A percentile compares a stretch with the other conserved stretches of the same genome.
These are phyloP conservation scores for Esteya vermicola DNA, from an alignment of 2,329 filamentous ascomycete species.

Conservation along the genomic window DNA sequence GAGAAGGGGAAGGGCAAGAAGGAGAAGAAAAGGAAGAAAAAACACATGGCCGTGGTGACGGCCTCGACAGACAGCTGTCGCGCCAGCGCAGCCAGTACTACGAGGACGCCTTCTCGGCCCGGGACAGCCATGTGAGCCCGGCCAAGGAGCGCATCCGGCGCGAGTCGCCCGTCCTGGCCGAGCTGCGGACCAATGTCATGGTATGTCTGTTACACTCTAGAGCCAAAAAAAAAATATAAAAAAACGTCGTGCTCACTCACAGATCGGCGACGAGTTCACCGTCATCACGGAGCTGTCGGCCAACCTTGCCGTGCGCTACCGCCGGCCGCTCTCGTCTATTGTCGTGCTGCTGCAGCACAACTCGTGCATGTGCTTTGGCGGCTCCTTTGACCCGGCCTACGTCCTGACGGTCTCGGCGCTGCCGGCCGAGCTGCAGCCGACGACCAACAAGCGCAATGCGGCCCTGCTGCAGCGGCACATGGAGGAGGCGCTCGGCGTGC, in stretches of 20 bases:
- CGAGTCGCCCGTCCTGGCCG: slow-evolving; percentile 46
- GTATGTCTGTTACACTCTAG: too few species aligned
- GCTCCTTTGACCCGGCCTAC: slow-evolving; percentile 67
- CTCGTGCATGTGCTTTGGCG: slow-evolving; percentile 59
- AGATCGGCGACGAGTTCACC: slow-evolving; percentile 63
- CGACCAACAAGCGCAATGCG: slow-evolving; percentile 70
- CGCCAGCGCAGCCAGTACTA: slow-evolving; percentile 28
- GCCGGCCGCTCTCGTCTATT: slow-evolving; percentile 58
- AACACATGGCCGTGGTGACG: too few species aligned
- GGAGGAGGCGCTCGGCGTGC: slow-evolving; percentile 53
- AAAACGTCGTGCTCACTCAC: neutral
- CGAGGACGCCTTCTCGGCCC: slow-evolving; percentile 26
- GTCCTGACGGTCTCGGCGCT: slow-evolving; percentile 60
- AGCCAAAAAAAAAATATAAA: too few species aligned
- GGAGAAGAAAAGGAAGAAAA: too few species aligned
- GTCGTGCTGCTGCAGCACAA: slow-evolving; percentile 65
- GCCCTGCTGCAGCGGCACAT: slow-evolving; percentile 65
- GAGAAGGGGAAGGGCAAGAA: too few species aligned
- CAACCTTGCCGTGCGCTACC: slow-evolving; percentile 60
- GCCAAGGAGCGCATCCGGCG: slow-evolving; percentile 32
- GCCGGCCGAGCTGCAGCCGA: slow-evolving; percentile 51
- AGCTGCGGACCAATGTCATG: slow-evolving; percentile 49
- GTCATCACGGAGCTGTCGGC: slow-evolving; percentile 62
- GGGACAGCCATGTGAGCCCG: slow-evolving; percentile 16
- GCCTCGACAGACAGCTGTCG: slow-evolving; percentile 9